A percentile compares a stretch with the other conserved stretches of the same genome.
phyloP scores from a whole-genome alignment of 2,329 filamentous ascomycete species.

The Verticillium nonalfalfae region DNA sequence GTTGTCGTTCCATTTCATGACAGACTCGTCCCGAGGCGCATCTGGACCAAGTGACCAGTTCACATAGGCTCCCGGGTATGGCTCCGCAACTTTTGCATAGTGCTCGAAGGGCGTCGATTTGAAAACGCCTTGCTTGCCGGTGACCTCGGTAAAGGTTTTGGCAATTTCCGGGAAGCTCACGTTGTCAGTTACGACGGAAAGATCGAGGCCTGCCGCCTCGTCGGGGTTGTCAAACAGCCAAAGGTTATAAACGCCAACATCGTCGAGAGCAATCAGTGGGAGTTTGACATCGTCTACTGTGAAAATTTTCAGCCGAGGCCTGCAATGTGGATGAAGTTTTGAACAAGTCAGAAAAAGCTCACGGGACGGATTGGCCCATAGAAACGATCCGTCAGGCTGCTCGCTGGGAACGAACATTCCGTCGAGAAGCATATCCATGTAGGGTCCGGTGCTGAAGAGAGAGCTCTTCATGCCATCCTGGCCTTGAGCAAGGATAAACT shows the following conservation, averaged over 20 bases:
- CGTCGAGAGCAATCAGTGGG: slow-evolving; percentile 15
- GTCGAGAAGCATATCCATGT: slow-evolving; percentile 14
- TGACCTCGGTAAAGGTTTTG: slow-evolving; percentile 4
- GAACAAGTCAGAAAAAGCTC: neutral
- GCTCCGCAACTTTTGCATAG: slow-evolving; percentile 1
- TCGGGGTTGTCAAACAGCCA: slow-evolving; percentile 18
- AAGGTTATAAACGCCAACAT: slow-evolving; percentile 15
- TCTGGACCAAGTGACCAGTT: slow-evolving; percentile 8
- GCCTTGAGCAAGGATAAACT: slow-evolving; percentile 12
- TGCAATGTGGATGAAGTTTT: neutral
- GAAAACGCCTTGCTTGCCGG: slow-evolving; percentile 1
- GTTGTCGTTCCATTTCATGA: slow-evolving; percentile 4
- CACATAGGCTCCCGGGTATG: slow-evolving; percentile 9
- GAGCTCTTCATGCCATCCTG: slow-evolving; percentile 13
- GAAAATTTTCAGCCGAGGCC: neutral
- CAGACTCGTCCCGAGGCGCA: slow-evolving; percentile 9
- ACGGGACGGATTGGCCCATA: neutral
- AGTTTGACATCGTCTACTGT: slow-evolving; percentile 3
- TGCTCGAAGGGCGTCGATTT: neutral
- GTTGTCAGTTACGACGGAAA: slow-evolving; percentile 15
- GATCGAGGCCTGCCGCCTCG: slow-evolving; percentile 14
- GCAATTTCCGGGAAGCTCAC: slow-evolving; percentile 12
- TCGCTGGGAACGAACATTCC: slow-evolving; percentile 3
- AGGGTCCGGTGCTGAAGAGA: slow-evolving; percentile 14
- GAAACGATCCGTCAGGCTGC: slow-evolving; percentile 9